phyloP scores from a whole-genome alignment of 176 grass and related monocot species.

The sorghum (Sorghum bicolor) region Sorghum_bicolor_NCBIv3 NC_012871.2:63263501-63264000 shows the following conservation, averaged over 20 bases:
- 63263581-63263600: conserved; percentile 68
- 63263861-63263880: background rate
- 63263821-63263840: background rate
- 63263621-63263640: conserved; percentile 73
- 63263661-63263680: conserved; percentile 74
- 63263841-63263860: conserved; percentile 1
- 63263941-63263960: background rate
- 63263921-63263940: conserved; percentile 11
- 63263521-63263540: background rate
- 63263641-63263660: conserved; percentile 56
- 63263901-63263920: background rate
- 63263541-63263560: background rate
- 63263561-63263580: conserved; percentile 40
- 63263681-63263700: conserved; percentile 64
- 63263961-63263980: background rate
- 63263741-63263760: background rate
- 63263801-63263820: background rate
- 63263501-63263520: background rate
- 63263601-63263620: conserved; percentile 93
- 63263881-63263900: background rate
- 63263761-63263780: background rate
- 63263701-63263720: conserved; percentile 49
- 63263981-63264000: background rate
- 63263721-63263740: background rate
- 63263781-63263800: background rate